These are phyloP conservation scores for Eutreptiella sp. DNA, from an alignment of 208 protist species.

Conservation along the genomic window DNA sequence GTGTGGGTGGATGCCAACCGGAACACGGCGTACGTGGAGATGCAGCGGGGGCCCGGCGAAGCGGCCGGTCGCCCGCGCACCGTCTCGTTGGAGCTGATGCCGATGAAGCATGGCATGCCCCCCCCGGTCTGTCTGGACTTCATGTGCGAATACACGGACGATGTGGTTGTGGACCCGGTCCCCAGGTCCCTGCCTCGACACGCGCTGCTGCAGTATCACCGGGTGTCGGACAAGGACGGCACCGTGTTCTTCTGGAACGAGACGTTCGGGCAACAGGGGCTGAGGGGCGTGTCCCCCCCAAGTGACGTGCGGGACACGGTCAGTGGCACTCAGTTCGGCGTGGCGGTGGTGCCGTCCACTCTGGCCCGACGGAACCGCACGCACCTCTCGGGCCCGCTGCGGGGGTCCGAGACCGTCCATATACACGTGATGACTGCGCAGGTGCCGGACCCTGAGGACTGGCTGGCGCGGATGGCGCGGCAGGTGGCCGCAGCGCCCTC, in stretches of 20 bases:
- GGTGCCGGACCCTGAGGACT: neutral
- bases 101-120: neutral
- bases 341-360: no score
- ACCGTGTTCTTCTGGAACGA: no score
- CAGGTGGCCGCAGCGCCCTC: neutral
- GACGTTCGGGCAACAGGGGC: no score
- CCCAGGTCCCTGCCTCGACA: slow-evolving; percentile 3
- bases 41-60: neutral
- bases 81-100: neutral
- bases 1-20: slow-evolving; percentile 14
- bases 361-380: no score
- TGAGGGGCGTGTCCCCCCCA: no score
- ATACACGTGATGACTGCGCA: neutral
- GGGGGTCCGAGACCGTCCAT: neutral
- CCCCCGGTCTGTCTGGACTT: neutral
- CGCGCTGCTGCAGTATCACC: no score
- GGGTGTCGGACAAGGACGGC: no score
- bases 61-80: neutral
- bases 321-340: no score
- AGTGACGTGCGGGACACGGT: no score
- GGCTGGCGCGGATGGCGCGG: neutral
- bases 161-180: neutral
- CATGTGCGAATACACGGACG: slow-evolving; percentile 15
- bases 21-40: slow-evolving; percentile 13
- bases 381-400: neutral